Evolutionary conservation across 2,329 filamentous ascomycete genomes (phyloP).

Genomic region (Elsinoe arachidis): DNA sequence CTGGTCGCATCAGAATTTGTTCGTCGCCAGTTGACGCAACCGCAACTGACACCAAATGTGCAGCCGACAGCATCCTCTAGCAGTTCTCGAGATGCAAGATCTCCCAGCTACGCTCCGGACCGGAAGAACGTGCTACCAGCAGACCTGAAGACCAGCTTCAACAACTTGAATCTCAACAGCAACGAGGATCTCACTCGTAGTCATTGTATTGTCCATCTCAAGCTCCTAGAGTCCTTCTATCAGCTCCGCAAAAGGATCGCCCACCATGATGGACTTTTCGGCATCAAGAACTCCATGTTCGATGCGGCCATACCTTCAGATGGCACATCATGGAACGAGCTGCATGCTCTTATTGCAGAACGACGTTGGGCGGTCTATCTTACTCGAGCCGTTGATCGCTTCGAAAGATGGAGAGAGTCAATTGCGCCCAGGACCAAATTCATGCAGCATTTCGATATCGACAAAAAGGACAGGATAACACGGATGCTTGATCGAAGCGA

Average conservation of each 20-base stretch:
- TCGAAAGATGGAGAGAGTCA: constrained; percentile 55
- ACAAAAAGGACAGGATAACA: neutral
- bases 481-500: neutral
- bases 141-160: constrained; percentile 10
- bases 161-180: constrained; percentile 24
- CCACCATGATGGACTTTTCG: constrained; percentile 58
- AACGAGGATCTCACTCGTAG: constrained; percentile 37
- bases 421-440: constrained; percentile 21
- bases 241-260: constrained; percentile 58
- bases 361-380: constrained; percentile 68
- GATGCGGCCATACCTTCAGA: constrained; percentile 23
- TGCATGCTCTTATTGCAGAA: constrained; percentile 43
- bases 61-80: neutral
- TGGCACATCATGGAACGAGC: neutral
- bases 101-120: neutral
- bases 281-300: constrained; percentile 28
- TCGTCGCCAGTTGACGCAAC: neutral
- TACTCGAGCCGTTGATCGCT: constrained; percentile 58
- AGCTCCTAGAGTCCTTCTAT: constrained; percentile 60
- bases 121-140: neutral
- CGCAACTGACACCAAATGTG: neutral
- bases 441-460: neutral
- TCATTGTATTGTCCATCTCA: constrained; percentile 63
- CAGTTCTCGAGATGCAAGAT: neutral
- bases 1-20: neutral